phyloP scores from a whole-genome alignment of 108 stramenopile genomes.

The Nitzschia palea region DNA sequence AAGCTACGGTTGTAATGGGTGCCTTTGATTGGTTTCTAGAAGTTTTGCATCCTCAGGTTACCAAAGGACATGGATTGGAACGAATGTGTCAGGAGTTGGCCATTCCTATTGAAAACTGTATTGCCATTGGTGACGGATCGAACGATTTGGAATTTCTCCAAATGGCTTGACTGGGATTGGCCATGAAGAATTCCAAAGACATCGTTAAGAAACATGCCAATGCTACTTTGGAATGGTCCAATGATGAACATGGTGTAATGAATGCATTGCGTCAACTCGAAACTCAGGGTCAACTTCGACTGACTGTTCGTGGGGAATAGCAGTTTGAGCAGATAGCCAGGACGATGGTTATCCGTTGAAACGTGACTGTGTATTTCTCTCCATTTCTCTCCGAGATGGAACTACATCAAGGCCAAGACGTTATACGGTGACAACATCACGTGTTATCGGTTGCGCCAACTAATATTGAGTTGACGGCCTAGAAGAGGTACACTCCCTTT shows the following conservation, averaged over 20 bases:
- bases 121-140: slow-evolving; percentile 81
- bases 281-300: neutral
- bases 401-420: too few relatives aligned
- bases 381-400: too few relatives aligned
- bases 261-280: slow-evolving; percentile 35
- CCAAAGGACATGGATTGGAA: slow-evolving; percentile 60
- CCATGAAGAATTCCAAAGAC: slow-evolving; percentile 73
- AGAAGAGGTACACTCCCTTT: too few relatives aligned
- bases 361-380: too few relatives aligned
- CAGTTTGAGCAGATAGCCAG: too few relatives aligned
- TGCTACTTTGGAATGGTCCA: slow-evolving; percentile 49
- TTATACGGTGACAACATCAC: too few relatives aligned
- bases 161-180: slow-evolving; percentile 62
- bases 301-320: too few relatives aligned
- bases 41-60: slow-evolving; percentile 44
- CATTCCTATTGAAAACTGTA: slow-evolving; percentile 39
- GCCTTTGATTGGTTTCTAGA: slow-evolving; percentile 56
- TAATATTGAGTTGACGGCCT: too few relatives aligned
- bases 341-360: too few relatives aligned
- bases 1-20: slow-evolving; percentile 40
- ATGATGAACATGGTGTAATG: slow-evolving; percentile 72
- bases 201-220: slow-evolving; percentile 55
- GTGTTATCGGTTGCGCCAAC: too few relatives aligned
- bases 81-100: slow-evolving; percentile 48
- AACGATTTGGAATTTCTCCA: slow-evolving; percentile 76